Conservation (phyloP, 2,329 filamentous ascomycete species). For the Berkeleyomyces rouxiae region DNA sequence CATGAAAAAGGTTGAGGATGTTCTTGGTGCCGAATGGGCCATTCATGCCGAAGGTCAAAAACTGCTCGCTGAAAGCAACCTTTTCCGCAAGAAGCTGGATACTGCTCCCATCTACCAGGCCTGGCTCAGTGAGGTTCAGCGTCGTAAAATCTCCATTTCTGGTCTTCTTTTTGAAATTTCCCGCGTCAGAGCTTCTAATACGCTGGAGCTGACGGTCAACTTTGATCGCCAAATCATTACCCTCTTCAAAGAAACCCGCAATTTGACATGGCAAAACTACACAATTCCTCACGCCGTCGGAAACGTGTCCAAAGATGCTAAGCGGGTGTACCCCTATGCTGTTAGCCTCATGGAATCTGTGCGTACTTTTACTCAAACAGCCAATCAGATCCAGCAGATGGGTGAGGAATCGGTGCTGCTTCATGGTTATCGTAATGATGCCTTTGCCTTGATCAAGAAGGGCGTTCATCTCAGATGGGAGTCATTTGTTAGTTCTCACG, state of each 20-base stretch:
- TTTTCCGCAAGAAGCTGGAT: constrained; percentile 93
- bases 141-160: constrained; percentile 78
- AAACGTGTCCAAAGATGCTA: constrained; percentile 96
- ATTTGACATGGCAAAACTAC: constrained; percentile 87
- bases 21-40: constrained; percentile 86
- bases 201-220: constrained; percentile 78
- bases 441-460: constrained; percentile 66
- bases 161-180: constrained; percentile 82
- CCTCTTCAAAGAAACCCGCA: constrained; percentile 95
- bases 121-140: constrained; percentile 80
- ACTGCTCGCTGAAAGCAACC: constrained; percentile 72
- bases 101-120: constrained; percentile 88
- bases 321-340: constrained; percentile 92
- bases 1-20: constrained; percentile 98
- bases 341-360: constrained; percentile 98
- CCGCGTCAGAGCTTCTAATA: constrained; percentile 74
- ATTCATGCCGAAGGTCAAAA: constrained; percentile 91
- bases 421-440: constrained; percentile 81
- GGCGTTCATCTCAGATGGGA: constrained; percentile 90
- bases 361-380: constrained; percentile 79
- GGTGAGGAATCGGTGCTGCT: constrained; percentile 73
- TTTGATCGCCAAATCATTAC: constrained; percentile 96
- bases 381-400: constrained; percentile 70
- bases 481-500: constrained; percentile 92
- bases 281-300: constrained; percentile 86